phyloP scores from a whole-genome alignment of 805 yeast species.

The Candida coleopterorum region DNA sequence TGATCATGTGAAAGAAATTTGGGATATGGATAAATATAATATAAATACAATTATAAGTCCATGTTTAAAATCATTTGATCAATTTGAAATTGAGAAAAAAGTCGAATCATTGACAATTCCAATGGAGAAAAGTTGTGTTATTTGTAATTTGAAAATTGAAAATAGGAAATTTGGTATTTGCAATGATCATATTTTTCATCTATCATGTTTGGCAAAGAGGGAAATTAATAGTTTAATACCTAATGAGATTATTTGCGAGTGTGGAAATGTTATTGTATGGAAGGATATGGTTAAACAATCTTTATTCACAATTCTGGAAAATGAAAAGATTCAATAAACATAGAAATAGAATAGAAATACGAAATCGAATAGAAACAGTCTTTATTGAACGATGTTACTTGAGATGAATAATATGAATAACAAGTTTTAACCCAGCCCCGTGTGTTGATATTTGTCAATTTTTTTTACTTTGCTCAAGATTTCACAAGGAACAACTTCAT shows the following conservation, averaged over 20 bases:
- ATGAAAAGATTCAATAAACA: conserved; percentile 29
- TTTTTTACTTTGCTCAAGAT: too few species aligned
- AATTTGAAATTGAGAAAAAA: conserved; percentile 7
- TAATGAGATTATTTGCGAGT: conserved; percentile 13
- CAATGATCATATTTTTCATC: conserved; percentile 21
- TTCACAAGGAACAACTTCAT: too few species aligned
- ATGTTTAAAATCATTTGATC: conserved; percentile 10
- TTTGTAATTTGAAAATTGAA: background rate
- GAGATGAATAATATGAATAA: too few species aligned
- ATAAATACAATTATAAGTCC: conserved; percentile 17
- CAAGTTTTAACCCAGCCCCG: too few species aligned
- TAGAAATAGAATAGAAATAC: background rate
- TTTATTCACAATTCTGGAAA: conserved; percentile 20
- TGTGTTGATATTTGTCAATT: too few species aligned
- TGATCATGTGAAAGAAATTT: conserved; percentile 20
- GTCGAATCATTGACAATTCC: conserved; percentile 5
- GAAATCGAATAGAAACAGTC: too few species aligned
- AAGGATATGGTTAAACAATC: conserved; percentile 15
- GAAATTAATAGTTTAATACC: conserved; percentile 12
- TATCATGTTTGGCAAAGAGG: conserved; percentile 31
- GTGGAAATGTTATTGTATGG: conserved; percentile 17
- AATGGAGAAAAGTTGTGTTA: background rate
- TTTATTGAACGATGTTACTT: too few species aligned
- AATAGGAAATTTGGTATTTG: conserved; percentile 1
- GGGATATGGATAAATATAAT: conserved; percentile 31